A percentile compares a stretch with the other conserved stretches of the same genome.
Evolutionary conservation across 2,329 filamentous ascomycete species (phyloP).

Genomic region (Leptosphaerulina australis): DNA sequence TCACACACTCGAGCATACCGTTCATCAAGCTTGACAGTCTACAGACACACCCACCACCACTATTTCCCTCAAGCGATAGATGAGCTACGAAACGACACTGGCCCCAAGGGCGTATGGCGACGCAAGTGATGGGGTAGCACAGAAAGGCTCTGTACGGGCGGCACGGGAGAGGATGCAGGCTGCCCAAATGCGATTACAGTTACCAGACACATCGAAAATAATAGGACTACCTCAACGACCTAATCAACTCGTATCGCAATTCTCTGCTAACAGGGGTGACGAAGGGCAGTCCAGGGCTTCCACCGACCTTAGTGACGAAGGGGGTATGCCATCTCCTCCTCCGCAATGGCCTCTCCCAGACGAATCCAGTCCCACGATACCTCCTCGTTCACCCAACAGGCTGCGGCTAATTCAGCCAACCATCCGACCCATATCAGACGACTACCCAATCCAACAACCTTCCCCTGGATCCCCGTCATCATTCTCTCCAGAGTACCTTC

Average conservation of each 20-base stretch:
- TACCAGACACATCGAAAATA: conserved; percentile 42
- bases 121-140: conserved; percentile 28
- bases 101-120: conserved; percentile 42
- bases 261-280: conserved; percentile 21
- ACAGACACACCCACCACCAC: conserved; percentile 40
- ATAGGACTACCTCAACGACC: conserved; percentile 46
- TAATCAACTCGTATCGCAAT: conserved; percentile 42
- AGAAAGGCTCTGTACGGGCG: conserved; percentile 47
- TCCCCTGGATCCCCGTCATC: conserved; percentile 34
- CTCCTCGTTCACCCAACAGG: conserved; percentile 36
- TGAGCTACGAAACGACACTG: conserved; percentile 47
- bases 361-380: conserved; percentile 34
- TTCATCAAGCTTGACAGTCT: conserved; percentile 6
- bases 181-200: conserved; percentile 35
- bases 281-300: conserved; percentile 24
- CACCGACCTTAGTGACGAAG: conserved; percentile 22
- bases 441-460: conserved; percentile 41
- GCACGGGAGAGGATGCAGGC: conserved; percentile 44
- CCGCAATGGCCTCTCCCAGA: conserved; percentile 57
- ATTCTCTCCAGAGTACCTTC: conserved; percentile 26
- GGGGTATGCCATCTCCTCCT: conserved; percentile 39
- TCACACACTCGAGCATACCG: conserved; percentile 7
- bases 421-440: conserved; percentile 47
- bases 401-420: conserved; percentile 52
- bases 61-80: conserved; percentile 38